These are phyloP conservation scores for Cladophialophora immunda DNA, from an alignment of 2,329 filamentous ascomycete genomes.

Conservation along the genomic window DNA sequence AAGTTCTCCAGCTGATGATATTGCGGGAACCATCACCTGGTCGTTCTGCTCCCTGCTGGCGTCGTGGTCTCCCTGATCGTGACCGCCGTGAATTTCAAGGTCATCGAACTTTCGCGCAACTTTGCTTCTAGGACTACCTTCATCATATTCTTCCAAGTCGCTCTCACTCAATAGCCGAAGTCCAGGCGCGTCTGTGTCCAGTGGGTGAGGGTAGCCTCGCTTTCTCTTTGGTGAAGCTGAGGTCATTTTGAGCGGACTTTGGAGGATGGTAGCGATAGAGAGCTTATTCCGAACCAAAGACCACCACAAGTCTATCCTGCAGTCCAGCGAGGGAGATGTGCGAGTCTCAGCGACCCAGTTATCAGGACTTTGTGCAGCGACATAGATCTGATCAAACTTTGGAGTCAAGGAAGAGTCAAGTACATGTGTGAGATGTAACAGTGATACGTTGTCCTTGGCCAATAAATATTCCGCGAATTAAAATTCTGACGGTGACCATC, in stretches of 20 bases:
- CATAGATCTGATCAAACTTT: background rate
- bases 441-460: background rate
- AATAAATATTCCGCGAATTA: background rate
- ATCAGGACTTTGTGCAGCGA: background rate
- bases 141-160: constrained; percentile 25
- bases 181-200: constrained; percentile 27
- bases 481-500: background rate
- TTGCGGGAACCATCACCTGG: background rate
- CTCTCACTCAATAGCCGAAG: constrained; percentile 17
- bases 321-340: background rate
- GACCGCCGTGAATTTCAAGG: constrained; percentile 40
- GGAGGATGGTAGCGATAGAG: background rate
- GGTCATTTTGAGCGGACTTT: constrained; percentile 17
- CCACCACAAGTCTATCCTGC: background rate
- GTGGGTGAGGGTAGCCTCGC: constrained; percentile 23
- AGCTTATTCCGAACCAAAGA: background rate
- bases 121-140: constrained; percentile 32
- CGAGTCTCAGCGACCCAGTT: background rate
- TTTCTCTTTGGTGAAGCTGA: constrained; percentile 36
- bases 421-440: background rate
- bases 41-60: background rate
- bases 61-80: background rate
- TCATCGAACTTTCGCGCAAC: constrained; percentile 37
- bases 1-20: background rate
- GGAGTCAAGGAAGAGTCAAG: background rate